Percentiles rank a stretch among this genome's conserved stretches.
These are phyloP conservation scores for Starmerella apis DNA, from an alignment of 805 yeast genomes.

Conservation along the genomic window DNA sequence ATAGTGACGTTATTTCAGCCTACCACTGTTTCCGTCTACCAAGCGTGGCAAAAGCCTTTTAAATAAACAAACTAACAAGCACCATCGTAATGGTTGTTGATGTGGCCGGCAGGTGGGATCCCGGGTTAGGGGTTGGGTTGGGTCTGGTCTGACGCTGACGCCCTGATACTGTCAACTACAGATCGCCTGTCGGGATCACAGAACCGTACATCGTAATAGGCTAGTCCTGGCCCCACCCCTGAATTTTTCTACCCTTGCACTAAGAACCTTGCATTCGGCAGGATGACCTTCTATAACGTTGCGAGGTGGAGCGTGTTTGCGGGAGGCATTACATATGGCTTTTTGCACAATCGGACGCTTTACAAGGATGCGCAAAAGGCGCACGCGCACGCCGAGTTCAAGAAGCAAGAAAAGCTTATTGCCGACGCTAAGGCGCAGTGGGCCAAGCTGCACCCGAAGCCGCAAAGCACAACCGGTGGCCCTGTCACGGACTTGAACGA, in stretches of 20 bases:
- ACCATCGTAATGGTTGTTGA: no score
- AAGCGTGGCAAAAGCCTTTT: no score
- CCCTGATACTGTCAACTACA: background rate
- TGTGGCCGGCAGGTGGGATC: background rate
- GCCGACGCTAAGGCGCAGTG: conserved; percentile 82
- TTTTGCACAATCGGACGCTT: conserved; percentile 65
- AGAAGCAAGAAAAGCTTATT: conserved; percentile 62
- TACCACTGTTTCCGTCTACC: no score
- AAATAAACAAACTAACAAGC: no score
- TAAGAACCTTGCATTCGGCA: conserved; percentile 8
- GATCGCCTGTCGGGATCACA: background rate
- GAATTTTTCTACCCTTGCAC: conserved; percentile 5
- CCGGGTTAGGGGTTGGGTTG: no score
- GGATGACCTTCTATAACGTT: conserved; percentile 27
- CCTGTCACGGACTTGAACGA: conserved; percentile 64
- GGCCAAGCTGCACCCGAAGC: conserved; percentile 50
- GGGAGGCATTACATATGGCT: conserved; percentile 82
- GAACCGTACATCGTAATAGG: conserved; percentile 11
- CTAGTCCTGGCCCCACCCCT: conserved; percentile 8
- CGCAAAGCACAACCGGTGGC: conserved; percentile 34
- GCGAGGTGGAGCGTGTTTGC: conserved; percentile 88
- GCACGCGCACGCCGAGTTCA: conserved; percentile 49
- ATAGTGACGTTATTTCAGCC: no score
- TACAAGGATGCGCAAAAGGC: conserved; percentile 49
- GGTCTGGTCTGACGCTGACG: no score